Conservation (phyloP, 176 grass and related monocot species). For the Musa acuminata region DNA sequence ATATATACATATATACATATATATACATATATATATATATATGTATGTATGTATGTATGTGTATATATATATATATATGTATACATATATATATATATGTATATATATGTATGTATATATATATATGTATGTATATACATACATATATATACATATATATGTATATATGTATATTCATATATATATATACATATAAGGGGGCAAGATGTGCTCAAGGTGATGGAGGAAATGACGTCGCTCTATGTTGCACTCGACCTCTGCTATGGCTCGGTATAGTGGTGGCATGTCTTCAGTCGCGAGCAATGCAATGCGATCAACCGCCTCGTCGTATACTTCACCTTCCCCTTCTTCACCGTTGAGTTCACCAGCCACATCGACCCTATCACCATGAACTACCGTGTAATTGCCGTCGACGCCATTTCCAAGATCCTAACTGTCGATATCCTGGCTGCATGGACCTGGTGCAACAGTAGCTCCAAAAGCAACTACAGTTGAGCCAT, state of each 20-base stretch:
- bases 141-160: no score
- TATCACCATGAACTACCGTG: slow-evolving; percentile 51
- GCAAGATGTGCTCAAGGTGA: slow-evolving; percentile 82
- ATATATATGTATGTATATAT: no score
- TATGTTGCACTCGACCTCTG: slow-evolving; percentile 74
- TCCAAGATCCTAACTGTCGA: slow-evolving; percentile 45
- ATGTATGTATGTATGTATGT: no score
- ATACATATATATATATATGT: no score
- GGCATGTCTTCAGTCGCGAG: slow-evolving; percentile 70
- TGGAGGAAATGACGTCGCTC: slow-evolving; percentile 69
- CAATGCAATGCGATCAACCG: slow-evolving; percentile 78
- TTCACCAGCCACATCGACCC: slow-evolving; percentile 64
- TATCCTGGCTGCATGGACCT: slow-evolving; percentile 33
- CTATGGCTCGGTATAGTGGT: slow-evolving; percentile 75
- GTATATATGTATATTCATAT: no score
- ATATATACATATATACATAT: no score
- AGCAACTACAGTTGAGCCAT: slow-evolving; percentile 28
- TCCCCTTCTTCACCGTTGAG: slow-evolving; percentile 85
- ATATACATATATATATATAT: no score
- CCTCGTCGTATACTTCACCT: slow-evolving; percentile 64
- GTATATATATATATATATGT: no score
- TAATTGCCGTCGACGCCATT: slow-evolving; percentile 58
- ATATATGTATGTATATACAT: no score
- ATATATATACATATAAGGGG: no score
- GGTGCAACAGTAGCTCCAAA: neutral